Evolutionary conservation across 2,329 filamentous ascomycete species (phyloP).

Genomic region (Paraconiothyrium sp.): DNA sequence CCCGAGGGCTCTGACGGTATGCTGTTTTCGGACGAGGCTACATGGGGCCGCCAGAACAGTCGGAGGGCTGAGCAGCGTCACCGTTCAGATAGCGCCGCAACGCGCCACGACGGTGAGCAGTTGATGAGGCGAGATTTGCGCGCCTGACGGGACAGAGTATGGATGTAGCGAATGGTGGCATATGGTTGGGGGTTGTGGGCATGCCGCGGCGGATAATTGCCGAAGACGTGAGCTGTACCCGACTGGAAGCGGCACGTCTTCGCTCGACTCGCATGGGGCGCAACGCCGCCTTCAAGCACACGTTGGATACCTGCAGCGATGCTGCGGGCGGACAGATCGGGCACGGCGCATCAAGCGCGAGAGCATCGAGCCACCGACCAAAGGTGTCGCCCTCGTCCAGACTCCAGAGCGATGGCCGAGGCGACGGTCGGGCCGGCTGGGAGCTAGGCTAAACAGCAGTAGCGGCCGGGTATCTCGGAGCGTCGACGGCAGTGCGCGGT

Average conservation of each 20-base stretch:
- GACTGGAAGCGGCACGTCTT: constrained; percentile 1
- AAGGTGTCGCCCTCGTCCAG: neutral
- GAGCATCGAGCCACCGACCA: neutral
- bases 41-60: neutral
- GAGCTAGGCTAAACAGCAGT: neutral
- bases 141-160: neutral
- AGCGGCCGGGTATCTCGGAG: constrained; percentile 5
- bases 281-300: neutral
- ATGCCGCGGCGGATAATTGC: constrained; percentile 5
- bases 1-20: neutral
- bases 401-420: neutral
- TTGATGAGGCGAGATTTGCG: neutral
- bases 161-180: neutral
- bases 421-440: constrained; percentile 3
- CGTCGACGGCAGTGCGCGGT: neutral
- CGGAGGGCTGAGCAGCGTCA: constrained; percentile 2
- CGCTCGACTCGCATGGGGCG: constrained; percentile 8
- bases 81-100: neutral
- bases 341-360: constrained; percentile 2
- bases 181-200: neutral
- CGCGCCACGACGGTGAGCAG: neutral
- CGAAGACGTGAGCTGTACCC: constrained; percentile 10
- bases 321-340: constrained; percentile 9
- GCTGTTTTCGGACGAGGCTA: constrained; percentile 2
- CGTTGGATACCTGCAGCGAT: neutral